Evolutionary conservation across 1,284 basidiomycete genomes (phyloP).

Genomic region (Anthracocystis setariae): DNA sequence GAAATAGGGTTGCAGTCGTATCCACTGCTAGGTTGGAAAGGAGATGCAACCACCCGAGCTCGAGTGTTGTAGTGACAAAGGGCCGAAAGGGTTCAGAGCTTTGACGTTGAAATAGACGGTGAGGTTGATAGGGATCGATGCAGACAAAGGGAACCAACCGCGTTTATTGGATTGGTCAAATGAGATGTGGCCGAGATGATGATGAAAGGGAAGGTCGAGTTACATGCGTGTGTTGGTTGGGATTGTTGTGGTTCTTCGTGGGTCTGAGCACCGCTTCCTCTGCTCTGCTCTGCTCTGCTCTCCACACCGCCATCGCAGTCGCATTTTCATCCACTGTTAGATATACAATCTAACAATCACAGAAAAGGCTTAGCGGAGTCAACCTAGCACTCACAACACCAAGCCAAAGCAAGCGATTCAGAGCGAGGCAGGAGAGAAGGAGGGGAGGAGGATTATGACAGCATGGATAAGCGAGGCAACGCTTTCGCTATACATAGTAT

Average conservation of each 20-base stretch:
- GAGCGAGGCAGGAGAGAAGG: too few species aligned
- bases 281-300: too few species aligned
- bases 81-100: neutral
- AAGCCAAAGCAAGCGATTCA: too few species aligned
- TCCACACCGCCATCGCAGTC: too few species aligned
- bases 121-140: neutral
- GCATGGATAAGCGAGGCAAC: too few species aligned
- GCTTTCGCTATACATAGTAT: too few species aligned
- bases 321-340: too few species aligned
- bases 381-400: too few species aligned
- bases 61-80: neutral
- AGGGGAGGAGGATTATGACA: too few species aligned
- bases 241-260: neutral
- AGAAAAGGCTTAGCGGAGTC: too few species aligned
- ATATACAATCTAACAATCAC: too few species aligned
- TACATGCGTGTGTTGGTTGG: neutral
- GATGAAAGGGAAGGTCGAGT: constrained; percentile 3
- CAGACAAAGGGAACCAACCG: neutral
- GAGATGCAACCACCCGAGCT: neutral
- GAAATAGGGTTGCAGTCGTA: neutral
- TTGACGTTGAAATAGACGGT: neutral
- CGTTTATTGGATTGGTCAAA: neutral
- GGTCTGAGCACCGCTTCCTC: constrained; percentile 4
- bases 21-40: neutral
- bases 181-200: too few species aligned